Base-by-base conservation (phyloP, 2,329 filamentous ascomycete species). In the Colletotrichum lupini region DNA sequence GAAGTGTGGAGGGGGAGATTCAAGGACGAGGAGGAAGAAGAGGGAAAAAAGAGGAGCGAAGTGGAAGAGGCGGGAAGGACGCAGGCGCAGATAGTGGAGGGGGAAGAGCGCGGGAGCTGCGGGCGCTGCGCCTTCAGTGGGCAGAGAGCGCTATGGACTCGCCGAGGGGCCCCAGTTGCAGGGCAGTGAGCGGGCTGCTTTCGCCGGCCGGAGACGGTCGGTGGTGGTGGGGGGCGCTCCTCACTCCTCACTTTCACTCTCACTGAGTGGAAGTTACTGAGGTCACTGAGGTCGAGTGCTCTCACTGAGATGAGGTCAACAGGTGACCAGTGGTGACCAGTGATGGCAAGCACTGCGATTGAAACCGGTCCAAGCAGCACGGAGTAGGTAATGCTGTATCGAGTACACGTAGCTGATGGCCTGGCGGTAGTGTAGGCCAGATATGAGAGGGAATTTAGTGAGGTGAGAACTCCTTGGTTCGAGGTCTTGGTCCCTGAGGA, bases 1-100 rank as follows among this genome's bases (percentile, higher is more conserved):
- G 46, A 28, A 42, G 37, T 19, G 30, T 19, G 16, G 46, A 30
- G 42, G 16, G 52, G 60, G 30, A 42, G 32, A 42, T 42, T 42
- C 37, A 7, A 42, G 37, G 37, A 59, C 42, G 22, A 32, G 55
- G 30, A 52, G 55, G 56, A 24, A 9, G 71, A 58, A 53, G 60
- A 53, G 61, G 60, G 60, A 60, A 56, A 49, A 37, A 46, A 61
- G 63, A 63, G 61, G 62, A 59, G 67, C 46, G 57, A 58, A 42
- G 53, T 32, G 46, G 57, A 67, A 62, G 57, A 65, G 24, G 61
- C 49, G 52, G 67, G 35, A 62, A 61, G 16, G 24, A 60, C 24
- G 55, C 46, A 69, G 59, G 52, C 26, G 52, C 24, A 46, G 52
- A 22, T 35, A 35, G 37, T 19, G 37, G 37, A 19, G 52, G 46